Conservation (phyloP, 2,329 filamentous ascomycete genomes). For the Fusarium camptoceras region DNA sequence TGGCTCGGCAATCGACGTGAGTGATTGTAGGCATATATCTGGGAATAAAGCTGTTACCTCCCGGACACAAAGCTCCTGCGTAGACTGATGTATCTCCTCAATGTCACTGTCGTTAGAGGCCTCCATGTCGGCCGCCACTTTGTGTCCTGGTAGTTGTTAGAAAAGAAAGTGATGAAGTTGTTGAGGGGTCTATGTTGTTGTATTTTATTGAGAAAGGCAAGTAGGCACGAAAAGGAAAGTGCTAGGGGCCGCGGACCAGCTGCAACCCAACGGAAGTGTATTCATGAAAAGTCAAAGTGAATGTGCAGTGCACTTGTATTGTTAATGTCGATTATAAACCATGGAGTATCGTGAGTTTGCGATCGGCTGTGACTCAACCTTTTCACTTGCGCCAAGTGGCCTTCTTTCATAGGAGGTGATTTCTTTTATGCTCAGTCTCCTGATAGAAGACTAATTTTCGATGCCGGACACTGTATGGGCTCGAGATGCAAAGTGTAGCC, state of each 20-base stretch:
- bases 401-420: neutral
- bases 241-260: neutral
- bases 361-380: neutral
- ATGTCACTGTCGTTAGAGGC: neutral
- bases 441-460: neutral
- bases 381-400: neutral
- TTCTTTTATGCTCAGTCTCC: neutral
- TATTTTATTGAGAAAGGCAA: neutral
- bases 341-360: neutral
- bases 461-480: neutral
- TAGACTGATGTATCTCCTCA: neutral
- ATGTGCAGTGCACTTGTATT: neutral
- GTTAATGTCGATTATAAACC: neutral
- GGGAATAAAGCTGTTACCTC: constrained; percentile 54
- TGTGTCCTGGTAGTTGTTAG: constrained; percentile 17
- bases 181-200: neutral
- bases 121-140: constrained; percentile 19
- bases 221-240: neutral
- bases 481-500: neutral
- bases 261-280: neutral
- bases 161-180: neutral
- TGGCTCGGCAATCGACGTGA: constrained; percentile 47
- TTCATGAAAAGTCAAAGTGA: neutral
- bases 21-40: constrained; percentile 57
- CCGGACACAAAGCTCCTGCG: constrained; percentile 26